phyloP scores from a whole-genome alignment of 805 yeast species.

The Cyberlindnera galapagoensis region DNA sequence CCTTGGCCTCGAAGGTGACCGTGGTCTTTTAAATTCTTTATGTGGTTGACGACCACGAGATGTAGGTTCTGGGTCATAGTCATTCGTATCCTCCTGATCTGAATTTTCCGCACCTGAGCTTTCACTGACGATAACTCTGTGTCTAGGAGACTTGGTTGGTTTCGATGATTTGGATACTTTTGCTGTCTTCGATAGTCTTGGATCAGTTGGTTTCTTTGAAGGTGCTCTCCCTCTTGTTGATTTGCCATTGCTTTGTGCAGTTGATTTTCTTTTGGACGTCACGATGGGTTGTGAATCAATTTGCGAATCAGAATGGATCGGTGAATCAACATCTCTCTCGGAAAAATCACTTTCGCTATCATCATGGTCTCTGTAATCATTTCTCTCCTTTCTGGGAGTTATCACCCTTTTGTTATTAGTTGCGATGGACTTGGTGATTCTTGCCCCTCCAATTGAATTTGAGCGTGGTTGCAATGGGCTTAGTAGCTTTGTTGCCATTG shows the following conservation, averaged over 20 bases:
- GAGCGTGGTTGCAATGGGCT: constrained; percentile 10
- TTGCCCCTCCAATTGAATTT: not conserved
- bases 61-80: not conserved
- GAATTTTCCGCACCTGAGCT: constrained; percentile 4
- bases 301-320: not conserved
- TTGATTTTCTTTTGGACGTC: too few species aligned
- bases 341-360: constrained; percentile 3
- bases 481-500: constrained; percentile 6
- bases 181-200: constrained; percentile 1
- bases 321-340: constrained; percentile 6
- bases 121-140: too few species aligned
- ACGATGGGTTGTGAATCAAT: too few species aligned
- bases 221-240: constrained; percentile 4
- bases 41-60: not conserved
- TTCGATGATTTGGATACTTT: constrained; percentile 5
- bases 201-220: constrained; percentile 3
- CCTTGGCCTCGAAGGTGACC: constrained; percentile 1
- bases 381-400: constrained; percentile 1
- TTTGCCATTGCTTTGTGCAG: constrained; percentile 1
- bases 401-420: constrained; percentile 5
- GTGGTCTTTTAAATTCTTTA: too few species aligned
- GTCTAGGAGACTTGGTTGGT: too few species aligned
- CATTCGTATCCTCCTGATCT: constrained; percentile 2
- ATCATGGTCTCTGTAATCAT: constrained; percentile 6
- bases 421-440: constrained; percentile 15